phyloP scores from a whole-genome alignment of 1,284 basidiomycete species.

The Leccinum griseonigrum region DNA sequence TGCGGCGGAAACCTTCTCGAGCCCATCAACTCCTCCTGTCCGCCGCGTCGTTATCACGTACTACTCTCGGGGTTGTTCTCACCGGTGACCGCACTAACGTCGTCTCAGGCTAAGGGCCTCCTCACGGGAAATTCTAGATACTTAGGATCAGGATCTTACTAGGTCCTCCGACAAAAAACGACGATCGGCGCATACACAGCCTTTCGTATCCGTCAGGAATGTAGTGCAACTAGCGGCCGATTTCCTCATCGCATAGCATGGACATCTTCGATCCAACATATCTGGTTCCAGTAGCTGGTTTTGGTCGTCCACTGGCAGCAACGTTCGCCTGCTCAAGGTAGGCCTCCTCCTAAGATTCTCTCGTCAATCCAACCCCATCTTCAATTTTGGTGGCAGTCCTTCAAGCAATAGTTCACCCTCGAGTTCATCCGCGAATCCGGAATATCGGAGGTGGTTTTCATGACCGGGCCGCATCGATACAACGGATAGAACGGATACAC shows the following conservation, averaged over 20 bases:
- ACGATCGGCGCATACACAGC: constrained; percentile 42
- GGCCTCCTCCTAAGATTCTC: constrained; percentile 1
- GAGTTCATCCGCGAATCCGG: constrained; percentile 50
- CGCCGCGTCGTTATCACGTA: too few relatives aligned
- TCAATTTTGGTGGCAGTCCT: constrained; percentile 41
- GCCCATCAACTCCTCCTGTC: too few relatives aligned
- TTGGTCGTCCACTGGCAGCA: constrained; percentile 62
- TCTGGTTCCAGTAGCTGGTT: constrained; percentile 72
- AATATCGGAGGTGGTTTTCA: constrained; percentile 53
- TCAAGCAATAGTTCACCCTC: constrained; percentile 67
- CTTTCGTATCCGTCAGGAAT: constrained; percentile 78
- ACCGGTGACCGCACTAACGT: too few relatives aligned
- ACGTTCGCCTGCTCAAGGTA: constrained; percentile 75
- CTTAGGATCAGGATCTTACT: constrained; percentile 2
- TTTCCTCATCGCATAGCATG: constrained; percentile 62
- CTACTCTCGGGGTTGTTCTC: too few relatives aligned
- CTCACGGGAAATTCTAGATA: too few relatives aligned
- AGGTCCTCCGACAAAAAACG: not conserved
- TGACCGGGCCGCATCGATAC: constrained; percentile 67
- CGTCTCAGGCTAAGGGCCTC: too few relatives aligned
- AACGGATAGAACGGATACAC: constrained; percentile 68
- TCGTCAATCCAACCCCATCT: not conserved
- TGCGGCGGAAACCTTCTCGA: too few relatives aligned
- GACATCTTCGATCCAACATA: constrained; percentile 63
- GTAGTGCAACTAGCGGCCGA: constrained; percentile 75